Percentiles rank a stretch among this genome's conserved stretches.
phyloP scores from a whole-genome alignment of 2,329 filamentous ascomycete genomes.

The Rhexocercosporidium sp. region DNA sequence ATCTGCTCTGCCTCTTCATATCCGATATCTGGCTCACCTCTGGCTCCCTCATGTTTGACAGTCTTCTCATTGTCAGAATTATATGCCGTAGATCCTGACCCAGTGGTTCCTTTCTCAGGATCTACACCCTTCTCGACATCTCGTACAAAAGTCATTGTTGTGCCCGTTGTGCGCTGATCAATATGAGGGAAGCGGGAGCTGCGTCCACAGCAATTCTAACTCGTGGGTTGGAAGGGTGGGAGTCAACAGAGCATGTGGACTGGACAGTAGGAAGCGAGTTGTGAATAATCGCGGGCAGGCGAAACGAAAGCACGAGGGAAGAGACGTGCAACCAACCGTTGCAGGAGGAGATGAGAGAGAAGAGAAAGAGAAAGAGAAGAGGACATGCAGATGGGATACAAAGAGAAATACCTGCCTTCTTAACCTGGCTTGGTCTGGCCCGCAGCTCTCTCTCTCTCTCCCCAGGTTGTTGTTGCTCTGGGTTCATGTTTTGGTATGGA shows the following conservation, averaged over 20 bases:
- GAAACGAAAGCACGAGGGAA: not conserved
- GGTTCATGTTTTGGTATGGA: no score
- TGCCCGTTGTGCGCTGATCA: not conserved
- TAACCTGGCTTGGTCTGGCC: not conserved
- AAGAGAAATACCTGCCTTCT: not conserved
- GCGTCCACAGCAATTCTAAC: not conserved
- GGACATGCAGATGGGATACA: not conserved
- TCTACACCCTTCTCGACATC: slow-evolving; percentile 27
- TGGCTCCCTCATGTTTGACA: slow-evolving; percentile 24
- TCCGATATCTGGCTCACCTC: slow-evolving; percentile 34
- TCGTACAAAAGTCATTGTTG: slow-evolving; percentile 26
- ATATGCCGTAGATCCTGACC: slow-evolving; percentile 28
- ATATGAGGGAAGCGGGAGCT: not conserved
- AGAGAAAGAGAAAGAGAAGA: not conserved
- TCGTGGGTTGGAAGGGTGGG: not conserved
- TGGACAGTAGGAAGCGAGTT: not conserved
- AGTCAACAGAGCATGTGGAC: not conserved
- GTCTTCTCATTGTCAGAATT: slow-evolving; percentile 30
- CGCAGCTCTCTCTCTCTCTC: not conserved
- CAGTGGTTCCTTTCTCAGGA: slow-evolving; percentile 26
- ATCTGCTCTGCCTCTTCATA: slow-evolving; percentile 40
- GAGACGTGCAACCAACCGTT: not conserved
- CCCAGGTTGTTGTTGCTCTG: not conserved
- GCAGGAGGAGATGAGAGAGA: not conserved
- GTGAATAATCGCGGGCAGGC: not conserved